Evolutionary conservation across 106 monocot genomes (phyloP), one percentile per base, ranked within the genome.

Genomic region (Cymbidium sinense): DNA sequence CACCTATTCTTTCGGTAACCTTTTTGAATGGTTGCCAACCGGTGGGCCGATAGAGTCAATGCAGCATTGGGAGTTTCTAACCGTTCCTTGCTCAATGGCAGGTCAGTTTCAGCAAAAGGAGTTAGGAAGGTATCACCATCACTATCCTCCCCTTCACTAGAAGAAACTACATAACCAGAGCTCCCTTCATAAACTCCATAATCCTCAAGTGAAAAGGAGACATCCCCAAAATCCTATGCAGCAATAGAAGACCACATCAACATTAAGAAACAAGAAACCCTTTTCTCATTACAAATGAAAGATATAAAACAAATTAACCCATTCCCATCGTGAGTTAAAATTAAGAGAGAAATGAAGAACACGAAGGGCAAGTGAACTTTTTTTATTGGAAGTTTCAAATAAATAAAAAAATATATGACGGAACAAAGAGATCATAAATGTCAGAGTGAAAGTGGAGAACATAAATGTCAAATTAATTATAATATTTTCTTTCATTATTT

Each of bases 1-100:
- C 65, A 70, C 76, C 74, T 81, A 51, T 50, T 76, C 70, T 70
- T 81, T 61, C 70, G n/a, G 17, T 81, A 76, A 4, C 81, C 81
- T 52, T 50, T 47, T 52, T 81, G 81, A 76, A 81, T 76, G 19
- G 27, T 54, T 18, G 75, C 81, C 35, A 81, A 76, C 19, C 81
- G 75, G 50, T 81, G 81, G 51, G 34, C 69, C 2, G 70, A 41
- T 51, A 81, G 18, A 23, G 75, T 81, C 51, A 81, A 27, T 20
- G 76, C 75, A 58, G 76, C 75, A 33, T 81, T 76, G 2, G 76
- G 81, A 47, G 69, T 51, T 17, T 70, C 69, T 35, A 69, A 43
- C 11, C 51, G 43, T 67, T 76, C 69, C 67, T 29, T 51, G 43
- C 34, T 28, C 76, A 37, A 36, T 35, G 81, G 76, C 76, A 81